These are phyloP conservation scores for Daldinia bambusicola DNA, from an alignment of 495 filamentous ascomycete genomes.

Conservation along the genomic window DNA sequence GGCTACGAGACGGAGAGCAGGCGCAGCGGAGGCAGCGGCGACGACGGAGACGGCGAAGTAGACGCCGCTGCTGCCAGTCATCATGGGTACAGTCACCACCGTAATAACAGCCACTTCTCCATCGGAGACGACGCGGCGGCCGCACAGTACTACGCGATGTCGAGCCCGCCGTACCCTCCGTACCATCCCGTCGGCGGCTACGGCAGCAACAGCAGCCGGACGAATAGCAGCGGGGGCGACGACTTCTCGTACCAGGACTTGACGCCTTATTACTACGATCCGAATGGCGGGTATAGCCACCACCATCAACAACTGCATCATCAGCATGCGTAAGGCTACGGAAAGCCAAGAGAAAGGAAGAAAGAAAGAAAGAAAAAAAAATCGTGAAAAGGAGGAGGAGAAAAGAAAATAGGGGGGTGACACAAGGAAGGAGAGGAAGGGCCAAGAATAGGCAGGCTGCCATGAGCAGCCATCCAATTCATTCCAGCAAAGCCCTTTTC, in stretches of 20 bases:
- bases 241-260: slow-evolving; percentile 43
- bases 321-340: too few relatives aligned
- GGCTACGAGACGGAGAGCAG: slow-evolving; percentile 61
- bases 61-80: too few relatives aligned
- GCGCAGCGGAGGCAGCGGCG: slow-evolving; percentile 43
- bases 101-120: slow-evolving; percentile 1
- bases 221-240: slow-evolving; percentile 46
- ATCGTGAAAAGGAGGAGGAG: too few relatives aligned
- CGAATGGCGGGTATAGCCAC: slow-evolving; percentile 29
- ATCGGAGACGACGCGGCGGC: slow-evolving; percentile 23
- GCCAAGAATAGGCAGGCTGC: not conserved
- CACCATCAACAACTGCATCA: slow-evolving; percentile 9
- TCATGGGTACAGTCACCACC: too few relatives aligned
- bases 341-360: too few relatives aligned
- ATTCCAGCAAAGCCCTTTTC: not conserved
- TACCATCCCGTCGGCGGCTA: slow-evolving; percentile 38
- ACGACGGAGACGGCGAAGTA: slow-evolving; percentile 12
- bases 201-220: slow-evolving; percentile 32
- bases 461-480: too few relatives aligned
- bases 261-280: slow-evolving; percentile 45
- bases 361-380: too few relatives aligned
- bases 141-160: slow-evolving; percentile 37
- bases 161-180: slow-evolving; percentile 35
- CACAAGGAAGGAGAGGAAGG: too few relatives aligned
- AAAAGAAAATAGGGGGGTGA: slow-evolving; percentile 8